Evolutionary conservation across 2,329 filamentous ascomycete species (phyloP), one percentile per base, ranked within the genome.

Genomic region (Niveomyces coronatus): DNA sequence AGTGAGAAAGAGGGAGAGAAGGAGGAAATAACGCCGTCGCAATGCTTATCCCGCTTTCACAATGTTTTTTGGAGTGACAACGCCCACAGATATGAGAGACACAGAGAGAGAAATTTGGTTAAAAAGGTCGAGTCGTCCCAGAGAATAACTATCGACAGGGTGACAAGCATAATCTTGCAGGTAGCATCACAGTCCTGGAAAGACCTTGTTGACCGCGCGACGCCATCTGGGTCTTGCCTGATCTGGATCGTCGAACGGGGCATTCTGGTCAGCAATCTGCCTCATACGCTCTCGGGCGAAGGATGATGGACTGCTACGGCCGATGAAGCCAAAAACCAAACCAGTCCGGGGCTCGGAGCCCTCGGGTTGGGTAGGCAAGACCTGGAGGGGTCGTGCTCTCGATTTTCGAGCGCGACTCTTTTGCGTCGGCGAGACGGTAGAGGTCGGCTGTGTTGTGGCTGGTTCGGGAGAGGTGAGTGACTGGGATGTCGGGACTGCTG

Each of bases 271-370:
- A 9, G 63, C 63, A 43, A 66, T 61, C 34, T 64, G 54, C 31
- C 61, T 57, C 60, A 66, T 66, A 14, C 62, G 56, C 43, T 63
- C 57, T 32, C 63, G 55, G 18, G 63, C 61, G 49, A 65, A 62
- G 7, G 62, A 64, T 4, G 63, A 66, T 4, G 63, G 63, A 42
- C 62, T 65, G 34, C 53, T 53, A 19, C 60, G 59, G 16, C 62
- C 58, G 23, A 47, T 49, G 17, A 48, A 45, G 24, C 49, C 48
- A 17, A 47, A n/a, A n/a, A n/a, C 43, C 15, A 38, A 38, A 14
- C 13, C 37, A 7, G 51, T 50, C 11, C 44, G 50, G 24, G 55
- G 41, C 34, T 60, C 58, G 5, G 49, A 42, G 31, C 56, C 47
- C 38, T 63, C 60, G 22, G 57, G 59, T 23, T 62, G 59, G 13